phyloP scores from a whole-genome alignment of 2,329 filamentous ascomycete genomes.

The Fusarium denticulatum region DNA sequence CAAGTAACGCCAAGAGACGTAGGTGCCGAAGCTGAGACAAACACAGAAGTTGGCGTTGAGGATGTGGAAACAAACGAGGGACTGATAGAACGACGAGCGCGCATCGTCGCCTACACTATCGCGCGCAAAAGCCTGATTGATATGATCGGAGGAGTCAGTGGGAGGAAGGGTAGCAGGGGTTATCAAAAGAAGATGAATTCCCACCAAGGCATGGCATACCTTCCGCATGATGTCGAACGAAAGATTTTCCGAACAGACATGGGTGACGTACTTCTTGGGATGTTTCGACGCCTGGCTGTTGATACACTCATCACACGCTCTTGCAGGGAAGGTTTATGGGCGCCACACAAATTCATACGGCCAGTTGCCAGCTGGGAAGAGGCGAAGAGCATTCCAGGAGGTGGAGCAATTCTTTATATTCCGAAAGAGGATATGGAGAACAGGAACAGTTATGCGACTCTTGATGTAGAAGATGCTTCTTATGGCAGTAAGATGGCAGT shows the following conservation, averaged over 20 bases:
- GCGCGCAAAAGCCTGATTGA: slow-evolving; percentile 46
- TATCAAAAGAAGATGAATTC: slow-evolving; percentile 23
- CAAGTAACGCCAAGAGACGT: not conserved
- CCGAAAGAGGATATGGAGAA: slow-evolving; percentile 34
- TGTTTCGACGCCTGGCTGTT: slow-evolving; percentile 59
- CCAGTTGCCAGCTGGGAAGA: slow-evolving; percentile 57
- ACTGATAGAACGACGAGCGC: slow-evolving; percentile 17
- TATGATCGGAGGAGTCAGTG: slow-evolving; percentile 12
- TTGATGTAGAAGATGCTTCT: slow-evolving; percentile 51
- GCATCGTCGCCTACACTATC: slow-evolving; percentile 40
- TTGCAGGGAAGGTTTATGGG: slow-evolving; percentile 6
- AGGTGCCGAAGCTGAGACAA: not conserved
- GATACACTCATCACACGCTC: slow-evolving; percentile 53
- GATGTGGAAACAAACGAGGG: not conserved
- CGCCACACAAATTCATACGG: slow-evolving; percentile 51
- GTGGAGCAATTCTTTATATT: slow-evolving; percentile 59
- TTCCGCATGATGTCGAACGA: not conserved
- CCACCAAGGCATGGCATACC: slow-evolving; percentile 43
- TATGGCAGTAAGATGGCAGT: slow-evolving; percentile 57
- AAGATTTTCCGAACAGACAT: slow-evolving; percentile 61
- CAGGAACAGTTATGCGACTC: slow-evolving; percentile 55
- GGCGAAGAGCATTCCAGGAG: slow-evolving; percentile 50
- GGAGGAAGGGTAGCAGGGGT: not conserved
- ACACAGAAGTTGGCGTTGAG: not conserved
- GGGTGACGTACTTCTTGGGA: slow-evolving; percentile 60